phyloP scores from a whole-genome alignment of 2,329 filamentous ascomycete genomes.

The Scedosporium dehoogii region DNA sequence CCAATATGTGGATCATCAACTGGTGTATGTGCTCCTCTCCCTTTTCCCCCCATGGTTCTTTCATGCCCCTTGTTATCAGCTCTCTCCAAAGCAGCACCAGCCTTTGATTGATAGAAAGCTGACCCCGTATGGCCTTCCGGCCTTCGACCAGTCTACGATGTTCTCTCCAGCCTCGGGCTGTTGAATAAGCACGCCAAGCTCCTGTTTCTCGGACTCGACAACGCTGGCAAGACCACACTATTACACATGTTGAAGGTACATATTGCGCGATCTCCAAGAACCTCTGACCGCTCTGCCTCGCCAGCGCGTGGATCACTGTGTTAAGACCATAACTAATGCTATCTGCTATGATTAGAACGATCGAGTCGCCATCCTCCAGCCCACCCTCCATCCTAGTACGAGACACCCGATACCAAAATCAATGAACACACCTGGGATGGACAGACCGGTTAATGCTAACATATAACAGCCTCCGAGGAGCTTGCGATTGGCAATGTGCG shows the following conservation, averaged over 20 bases:
- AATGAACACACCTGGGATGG: not conserved
- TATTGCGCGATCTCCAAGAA: not conserved
- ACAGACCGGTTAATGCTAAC: not conserved
- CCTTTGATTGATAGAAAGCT: not conserved
- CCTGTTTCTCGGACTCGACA: conserved; percentile 85
- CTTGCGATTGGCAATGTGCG: conserved; percentile 86
- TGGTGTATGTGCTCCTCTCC: conserved; percentile 61
- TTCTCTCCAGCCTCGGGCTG: conserved; percentile 77
- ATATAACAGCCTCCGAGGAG: conserved; percentile 66
- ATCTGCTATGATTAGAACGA: conserved; percentile 56
- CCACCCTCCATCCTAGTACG: conserved; percentile 84
- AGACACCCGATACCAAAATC: conserved; percentile 12
- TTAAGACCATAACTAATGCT: not conserved
- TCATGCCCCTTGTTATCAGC: not conserved
- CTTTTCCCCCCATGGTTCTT: not conserved
- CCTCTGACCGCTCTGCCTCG: not conserved
- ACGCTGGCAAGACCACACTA: conserved; percentile 88
- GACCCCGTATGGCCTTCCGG: conserved; percentile 4
- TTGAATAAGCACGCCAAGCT: conserved; percentile 96
- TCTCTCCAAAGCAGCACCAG: not conserved
- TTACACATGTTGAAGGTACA: conserved; percentile 91
- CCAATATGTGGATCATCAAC: conserved; percentile 83
- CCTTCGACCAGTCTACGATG: conserved; percentile 61
- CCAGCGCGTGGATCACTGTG: not conserved
- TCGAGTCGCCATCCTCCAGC: conserved; percentile 81